Conservation (phyloP, 2,329 filamentous ascomycete genomes). For the Stemphylium beticola region DNA sequence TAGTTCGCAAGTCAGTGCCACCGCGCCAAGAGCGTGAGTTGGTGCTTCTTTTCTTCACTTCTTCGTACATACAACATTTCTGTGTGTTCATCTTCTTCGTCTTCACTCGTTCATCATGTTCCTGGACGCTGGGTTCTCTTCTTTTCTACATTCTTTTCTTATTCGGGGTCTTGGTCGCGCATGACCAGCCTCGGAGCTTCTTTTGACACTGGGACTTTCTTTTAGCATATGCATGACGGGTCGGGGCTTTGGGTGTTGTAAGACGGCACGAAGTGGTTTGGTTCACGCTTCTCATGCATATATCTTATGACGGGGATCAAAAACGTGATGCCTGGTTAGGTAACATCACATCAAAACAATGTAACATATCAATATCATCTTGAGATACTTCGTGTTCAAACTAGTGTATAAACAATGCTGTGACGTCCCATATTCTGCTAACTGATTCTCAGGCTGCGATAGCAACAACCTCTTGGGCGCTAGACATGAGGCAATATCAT, state of each 20-base stretch:
- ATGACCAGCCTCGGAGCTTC: neutral
- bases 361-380: neutral
- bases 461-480: neutral
- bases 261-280: neutral
- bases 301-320: conserved; percentile 1
- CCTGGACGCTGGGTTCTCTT: conserved; percentile 12
- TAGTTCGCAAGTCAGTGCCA: too few species aligned
- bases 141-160: neutral
- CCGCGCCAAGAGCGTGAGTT: neutral
- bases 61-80: conserved; percentile 10
- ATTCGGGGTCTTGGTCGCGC: neutral
- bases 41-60: neutral
- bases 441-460: neutral
- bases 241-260: neutral
- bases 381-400: neutral
- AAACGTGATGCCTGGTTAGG: neutral
- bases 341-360: conserved; percentile 1
- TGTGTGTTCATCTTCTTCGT: neutral
- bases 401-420: neutral
- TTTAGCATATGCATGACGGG: neutral
- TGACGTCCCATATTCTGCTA: neutral
- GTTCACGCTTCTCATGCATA: neutral
- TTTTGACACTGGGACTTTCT: too few species aligned
- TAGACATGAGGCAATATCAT: neutral
- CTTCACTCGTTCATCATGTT: conserved; percentile 17